phyloP scores from a whole-genome alignment of 768 basidiomycete species.

The Termitomyces sp. region DNA sequence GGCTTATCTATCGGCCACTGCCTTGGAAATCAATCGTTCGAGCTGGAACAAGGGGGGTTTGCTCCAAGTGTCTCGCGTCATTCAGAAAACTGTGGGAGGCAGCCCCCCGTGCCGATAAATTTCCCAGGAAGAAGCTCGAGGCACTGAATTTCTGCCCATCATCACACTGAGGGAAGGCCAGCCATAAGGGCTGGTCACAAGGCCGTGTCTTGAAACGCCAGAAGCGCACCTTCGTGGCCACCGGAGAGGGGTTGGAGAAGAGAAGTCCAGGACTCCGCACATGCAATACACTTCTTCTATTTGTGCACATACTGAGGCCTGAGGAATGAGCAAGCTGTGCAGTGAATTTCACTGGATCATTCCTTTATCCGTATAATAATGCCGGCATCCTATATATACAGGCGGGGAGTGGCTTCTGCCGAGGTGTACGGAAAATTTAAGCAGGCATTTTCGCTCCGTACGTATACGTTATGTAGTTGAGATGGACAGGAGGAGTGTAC shows the following conservation, averaged over 20 bases:
- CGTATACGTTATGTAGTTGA: constrained; percentile 1
- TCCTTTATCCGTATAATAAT: background rate
- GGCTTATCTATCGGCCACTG: constrained; percentile 6
- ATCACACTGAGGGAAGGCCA: too few species aligned
- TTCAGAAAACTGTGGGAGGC: background rate
- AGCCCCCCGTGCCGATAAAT: background rate
- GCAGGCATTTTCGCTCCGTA: background rate
- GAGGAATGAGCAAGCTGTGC: background rate
- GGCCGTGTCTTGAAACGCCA: constrained; percentile 12
- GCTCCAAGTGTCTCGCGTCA: background rate
- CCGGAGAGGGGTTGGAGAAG: constrained; percentile 3
- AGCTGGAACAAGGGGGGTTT: constrained; percentile 8
- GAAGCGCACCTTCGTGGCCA: constrained; percentile 5
- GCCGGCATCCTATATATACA: background rate
- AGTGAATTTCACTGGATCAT: background rate
- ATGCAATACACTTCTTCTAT: background rate
- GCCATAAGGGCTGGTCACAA: constrained; percentile 8
- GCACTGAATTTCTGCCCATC: constrained; percentile 7
- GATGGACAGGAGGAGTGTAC: constrained; percentile 1
- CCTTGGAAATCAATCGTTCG: background rate
- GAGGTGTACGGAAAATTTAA: constrained; percentile 7
- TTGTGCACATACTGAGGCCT: background rate
- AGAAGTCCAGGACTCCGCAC: background rate
- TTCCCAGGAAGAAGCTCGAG: constrained; percentile 15
- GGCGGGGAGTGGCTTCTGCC: constrained; percentile 3